Evolutionary conservation across 2,329 filamentous ascomycete species (phyloP), one percentile per base, ranked within the genome.

Genomic region (Ophiostoma ips): DNA sequence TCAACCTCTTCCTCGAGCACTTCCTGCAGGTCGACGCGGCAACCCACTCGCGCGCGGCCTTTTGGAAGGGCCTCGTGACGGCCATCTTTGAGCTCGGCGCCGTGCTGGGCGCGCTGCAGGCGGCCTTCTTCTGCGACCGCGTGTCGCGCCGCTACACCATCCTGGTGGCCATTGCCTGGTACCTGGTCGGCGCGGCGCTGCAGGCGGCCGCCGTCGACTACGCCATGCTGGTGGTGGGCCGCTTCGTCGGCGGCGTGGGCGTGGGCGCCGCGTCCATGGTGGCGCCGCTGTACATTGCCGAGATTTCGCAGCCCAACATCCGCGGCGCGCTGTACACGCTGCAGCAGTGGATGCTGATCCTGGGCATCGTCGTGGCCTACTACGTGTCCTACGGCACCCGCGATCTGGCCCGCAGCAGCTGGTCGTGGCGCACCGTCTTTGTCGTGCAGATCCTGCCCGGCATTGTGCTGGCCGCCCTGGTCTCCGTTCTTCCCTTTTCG

Each of bases 101-200:
- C 19, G 63, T 69, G 35, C 19, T 69, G 2, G 62, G 63, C 12
- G 64, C 62, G 31, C 35, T 63, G 21, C 59, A 61, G 49, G 56
- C 63, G 35, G 62, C 63, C 8, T 64, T 60, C 52, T 58, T 69
- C 5, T 64, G 64, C 10, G 70, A 71, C 51, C 62, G 58, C 46
- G 62, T 67, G 46, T 70, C 66, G 2, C 60, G 70, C 1, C 71
- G 71, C 55, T 66, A 65, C 58, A 65, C 66, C 0, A 56, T 71
- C 13, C 61, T 62, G 2, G 58, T 68, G 1, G 67, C 63, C 4
- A 62, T 64, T 3, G 55, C 58, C 28, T 60, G 69, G 37, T 72
- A 69, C 57, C 59, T 59, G 24, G 54, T 72, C 3, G 71, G 71
- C 1, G 66, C 69, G 2, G 63, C 67, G 7, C 63, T 74, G 12